A percentile compares a stretch with the other conserved stretches of the same genome.
Conservation (phyloP, 371 early-diverging fungal species). For the Actinomortierella ambigua region DNA sequence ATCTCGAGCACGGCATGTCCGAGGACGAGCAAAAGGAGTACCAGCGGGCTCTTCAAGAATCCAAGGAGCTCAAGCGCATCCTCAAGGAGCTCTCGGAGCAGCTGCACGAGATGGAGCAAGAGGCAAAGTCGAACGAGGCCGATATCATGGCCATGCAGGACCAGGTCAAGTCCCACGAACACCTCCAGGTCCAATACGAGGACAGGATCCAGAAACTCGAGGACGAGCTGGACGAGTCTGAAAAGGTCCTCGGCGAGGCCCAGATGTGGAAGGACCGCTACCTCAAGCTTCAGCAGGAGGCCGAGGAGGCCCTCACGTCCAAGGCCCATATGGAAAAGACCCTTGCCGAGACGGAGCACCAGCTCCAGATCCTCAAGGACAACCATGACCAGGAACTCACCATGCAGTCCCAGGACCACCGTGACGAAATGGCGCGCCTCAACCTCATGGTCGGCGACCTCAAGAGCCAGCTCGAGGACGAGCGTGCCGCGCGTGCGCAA, state of each 20-base stretch:
- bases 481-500: slow-evolving; percentile 16
- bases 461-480: slow-evolving; percentile 23
- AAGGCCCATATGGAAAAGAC: no score
- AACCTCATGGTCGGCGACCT: slow-evolving; percentile 26
- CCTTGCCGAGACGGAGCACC: no score
- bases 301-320: no score
- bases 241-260: neutral
- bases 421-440: slow-evolving; percentile 26
- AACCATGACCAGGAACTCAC: no score
- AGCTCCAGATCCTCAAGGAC: no score
- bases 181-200: slow-evolving; percentile 12
- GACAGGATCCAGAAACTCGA: slow-evolving; percentile 23
- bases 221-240: slow-evolving; percentile 14
- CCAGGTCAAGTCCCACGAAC: no score
- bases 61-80: slow-evolving; percentile 20
- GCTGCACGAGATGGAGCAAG: slow-evolving; percentile 8
- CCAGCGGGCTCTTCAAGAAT: slow-evolving; percentile 44
- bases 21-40: slow-evolving; percentile 54
- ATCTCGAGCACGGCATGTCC: slow-evolving; percentile 61
- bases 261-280: slow-evolving; percentile 21
- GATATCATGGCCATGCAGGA: no score
- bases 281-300: slow-evolving; percentile 27
- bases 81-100: slow-evolving; percentile 18
- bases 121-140: no score
- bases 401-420: slow-evolving; percentile 9